phyloP scores from a whole-genome alignment of 2,329 filamentous ascomycete species.

The Pseudocercospora eumusae region DNA sequence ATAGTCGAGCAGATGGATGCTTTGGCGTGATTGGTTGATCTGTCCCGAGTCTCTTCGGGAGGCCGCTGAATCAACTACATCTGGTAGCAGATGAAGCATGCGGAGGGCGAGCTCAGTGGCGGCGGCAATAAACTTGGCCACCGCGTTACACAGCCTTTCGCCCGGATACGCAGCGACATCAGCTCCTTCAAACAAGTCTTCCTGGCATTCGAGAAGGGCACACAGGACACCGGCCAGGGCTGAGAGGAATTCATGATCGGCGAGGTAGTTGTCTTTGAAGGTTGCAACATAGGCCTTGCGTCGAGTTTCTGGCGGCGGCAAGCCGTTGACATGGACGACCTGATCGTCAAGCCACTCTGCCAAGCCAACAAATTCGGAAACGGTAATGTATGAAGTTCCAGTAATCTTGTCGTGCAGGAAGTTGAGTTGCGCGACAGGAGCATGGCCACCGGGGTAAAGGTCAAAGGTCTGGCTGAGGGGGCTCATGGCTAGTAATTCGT shows the following conservation, averaged over 20 bases:
- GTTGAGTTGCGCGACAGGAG: not conserved
- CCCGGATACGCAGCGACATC: conserved; percentile 14
- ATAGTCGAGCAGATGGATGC: conserved; percentile 25
- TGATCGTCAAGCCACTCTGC: conserved; percentile 26
- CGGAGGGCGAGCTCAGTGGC: conserved; percentile 25
- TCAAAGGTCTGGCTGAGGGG: conserved; percentile 19
- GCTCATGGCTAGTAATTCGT: conserved; percentile 26
- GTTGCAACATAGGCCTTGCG: conserved; percentile 5
- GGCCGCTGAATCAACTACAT: conserved; percentile 23
- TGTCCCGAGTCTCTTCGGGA: conserved; percentile 32
- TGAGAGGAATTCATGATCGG: conserved; percentile 29
- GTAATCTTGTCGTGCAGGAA: not conserved
- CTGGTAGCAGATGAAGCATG: conserved; percentile 27
- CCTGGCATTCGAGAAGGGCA: conserved; percentile 32
- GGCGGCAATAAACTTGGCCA: conserved; percentile 19
- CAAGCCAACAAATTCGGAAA: not conserved
- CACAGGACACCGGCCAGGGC: conserved; percentile 26
- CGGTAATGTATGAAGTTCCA: not conserved
- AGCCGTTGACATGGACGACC: conserved; percentile 29
- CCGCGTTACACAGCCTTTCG: not conserved
- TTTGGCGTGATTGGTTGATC: conserved; percentile 23
- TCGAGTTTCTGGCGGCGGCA: conserved; percentile 15
- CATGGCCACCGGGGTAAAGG: conserved; percentile 12
- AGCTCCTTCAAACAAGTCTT: conserved; percentile 11
- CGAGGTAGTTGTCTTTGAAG: conserved; percentile 19